phyloP scores from a whole-genome alignment of 2,329 filamentous ascomycete species.

The Epichloe gansuensis region DNA sequence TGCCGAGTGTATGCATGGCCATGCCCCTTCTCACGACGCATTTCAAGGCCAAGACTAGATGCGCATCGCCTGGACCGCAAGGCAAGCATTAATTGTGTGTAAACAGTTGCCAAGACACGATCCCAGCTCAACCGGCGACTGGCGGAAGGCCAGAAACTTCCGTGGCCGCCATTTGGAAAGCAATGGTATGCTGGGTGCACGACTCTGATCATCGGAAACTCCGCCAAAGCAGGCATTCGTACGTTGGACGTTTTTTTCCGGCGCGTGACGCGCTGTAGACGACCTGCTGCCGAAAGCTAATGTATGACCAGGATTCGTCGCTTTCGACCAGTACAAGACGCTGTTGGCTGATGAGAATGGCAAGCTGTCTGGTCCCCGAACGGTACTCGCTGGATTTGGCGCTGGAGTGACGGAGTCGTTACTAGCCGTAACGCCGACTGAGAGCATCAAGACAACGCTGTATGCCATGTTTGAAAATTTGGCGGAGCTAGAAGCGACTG shows the following conservation, averaged over 20 bases:
- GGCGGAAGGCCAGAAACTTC: conserved; percentile 70
- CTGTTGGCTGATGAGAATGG: conserved; percentile 72
- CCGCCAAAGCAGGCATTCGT: conserved; percentile 90
- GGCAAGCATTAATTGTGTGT: neutral
- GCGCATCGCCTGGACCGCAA: neutral
- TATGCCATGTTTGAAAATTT: conserved; percentile 17
- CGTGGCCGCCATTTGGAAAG: conserved; percentile 83
- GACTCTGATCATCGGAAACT: conserved; percentile 92
- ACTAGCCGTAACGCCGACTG: conserved; percentile 88
- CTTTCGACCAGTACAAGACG: conserved; percentile 88
- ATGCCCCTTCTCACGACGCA: conserved; percentile 7
- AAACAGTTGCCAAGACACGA: conserved; percentile 77
- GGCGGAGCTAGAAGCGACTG: neutral
- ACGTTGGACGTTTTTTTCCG: conserved; percentile 24
- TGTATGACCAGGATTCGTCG: conserved; percentile 51
- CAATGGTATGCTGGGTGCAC: conserved; percentile 99
- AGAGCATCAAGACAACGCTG: conserved; percentile 96
- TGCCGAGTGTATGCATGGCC: conserved; percentile 59
- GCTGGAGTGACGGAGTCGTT: conserved; percentile 90
- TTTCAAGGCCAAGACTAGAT: neutral
- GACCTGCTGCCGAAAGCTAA: neutral
- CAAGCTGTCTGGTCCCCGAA: conserved; percentile 78
- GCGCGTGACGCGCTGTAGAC: neutral
- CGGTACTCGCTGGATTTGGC: conserved; percentile 86
- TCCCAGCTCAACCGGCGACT: conserved; percentile 83